Evolutionary conservation across 2,329 filamentous ascomycete species (phyloP).

Genomic region (Boeremia exigua): DNA sequence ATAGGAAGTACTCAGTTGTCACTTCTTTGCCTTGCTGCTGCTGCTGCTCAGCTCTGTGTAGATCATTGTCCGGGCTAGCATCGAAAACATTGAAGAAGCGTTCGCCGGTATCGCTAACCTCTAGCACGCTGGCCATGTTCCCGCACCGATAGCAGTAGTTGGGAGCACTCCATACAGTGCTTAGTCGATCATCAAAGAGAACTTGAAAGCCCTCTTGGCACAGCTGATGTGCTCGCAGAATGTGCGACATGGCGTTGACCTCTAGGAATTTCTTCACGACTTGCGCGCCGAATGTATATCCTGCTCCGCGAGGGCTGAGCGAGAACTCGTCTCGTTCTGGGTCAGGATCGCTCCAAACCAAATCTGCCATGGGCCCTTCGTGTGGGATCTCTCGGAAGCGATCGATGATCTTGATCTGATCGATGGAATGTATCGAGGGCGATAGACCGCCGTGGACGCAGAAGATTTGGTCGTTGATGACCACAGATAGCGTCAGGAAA

Average conservation of each 20-base stretch:
- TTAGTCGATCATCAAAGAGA: slow-evolving; percentile 90
- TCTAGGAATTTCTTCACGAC: slow-evolving; percentile 98
- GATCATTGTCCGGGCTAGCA: slow-evolving; percentile 93
- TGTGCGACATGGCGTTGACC: slow-evolving; percentile 97
- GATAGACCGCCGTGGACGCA: slow-evolving; percentile 87
- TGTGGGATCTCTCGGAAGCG: slow-evolving; percentile 98
- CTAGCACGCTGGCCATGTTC: slow-evolving; percentile 95
- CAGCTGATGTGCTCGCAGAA: slow-evolving; percentile 94
- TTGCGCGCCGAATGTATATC: slow-evolving; percentile 96
- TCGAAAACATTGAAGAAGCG: slow-evolving; percentile 98
- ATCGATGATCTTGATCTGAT: slow-evolving; percentile 99
- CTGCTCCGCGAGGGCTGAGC: slow-evolving; percentile 88
- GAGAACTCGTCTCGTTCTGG: slow-evolving; percentile 98
- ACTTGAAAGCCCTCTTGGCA: slow-evolving; percentile 99
- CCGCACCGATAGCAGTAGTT: slow-evolving; percentile 94
- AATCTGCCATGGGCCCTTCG: slow-evolving; percentile 98
- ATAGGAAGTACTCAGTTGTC: slow-evolving; percentile 72
- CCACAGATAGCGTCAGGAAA: slow-evolving; percentile 93
- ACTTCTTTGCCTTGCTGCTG: slow-evolving; percentile 75
- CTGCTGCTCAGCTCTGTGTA: slow-evolving; percentile 81
- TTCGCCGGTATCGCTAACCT: slow-evolving; percentile 92
- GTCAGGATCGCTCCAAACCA: slow-evolving; percentile 98
- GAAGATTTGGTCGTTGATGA: slow-evolving; percentile 99
- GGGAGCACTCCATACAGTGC: slow-evolving; percentile 86
- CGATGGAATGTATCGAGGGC: slow-evolving; percentile 89